phyloP scores from a whole-genome alignment of 2,329 filamentous ascomycete genomes.

The Emmonsia crescens region DNA sequence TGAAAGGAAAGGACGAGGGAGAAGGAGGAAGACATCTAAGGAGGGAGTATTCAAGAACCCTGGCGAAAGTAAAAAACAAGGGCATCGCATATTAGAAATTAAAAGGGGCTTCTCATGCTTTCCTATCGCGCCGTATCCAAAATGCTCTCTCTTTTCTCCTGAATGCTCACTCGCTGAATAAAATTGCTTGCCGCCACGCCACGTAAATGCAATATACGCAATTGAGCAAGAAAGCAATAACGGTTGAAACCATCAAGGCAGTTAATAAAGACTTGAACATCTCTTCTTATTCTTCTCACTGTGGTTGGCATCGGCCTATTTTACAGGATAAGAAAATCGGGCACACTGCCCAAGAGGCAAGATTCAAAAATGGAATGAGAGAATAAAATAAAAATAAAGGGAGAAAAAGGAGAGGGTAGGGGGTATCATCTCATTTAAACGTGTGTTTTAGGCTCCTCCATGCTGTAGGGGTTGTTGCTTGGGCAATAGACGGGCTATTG shows the following conservation, averaged over 20 bases:
- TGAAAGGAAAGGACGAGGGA: neutral
- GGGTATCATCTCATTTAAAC: conserved; percentile 15
- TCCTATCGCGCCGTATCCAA: neutral
- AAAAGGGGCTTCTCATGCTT: neutral
- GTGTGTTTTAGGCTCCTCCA: conserved; percentile 15
- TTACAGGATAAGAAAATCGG: neutral
- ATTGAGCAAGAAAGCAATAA: neutral
- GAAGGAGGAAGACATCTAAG: neutral
- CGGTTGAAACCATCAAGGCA: neutral
- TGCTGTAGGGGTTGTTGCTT: conserved; percentile 6
- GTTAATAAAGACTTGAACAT: neutral
- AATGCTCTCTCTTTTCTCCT: neutral
- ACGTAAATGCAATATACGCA: neutral
- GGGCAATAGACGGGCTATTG: conserved; percentile 4
- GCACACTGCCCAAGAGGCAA: neutral
- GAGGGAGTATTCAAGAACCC: neutral
- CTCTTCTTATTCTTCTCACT: neutral
- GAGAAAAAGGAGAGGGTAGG: conserved; percentile 8
- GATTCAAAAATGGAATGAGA: neutral
- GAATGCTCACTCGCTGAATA: neutral
- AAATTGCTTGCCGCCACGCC: neutral
- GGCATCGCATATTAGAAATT: neutral
- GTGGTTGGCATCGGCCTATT: neutral
- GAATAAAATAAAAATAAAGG: conserved; percentile 4
- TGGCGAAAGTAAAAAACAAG: neutral